Percentiles rank a stretch among this genome's conserved stretches.
phyloP scores from a whole-genome alignment of 495 filamentous ascomycete genomes.

The Penicillium ochrochloron region DNA sequence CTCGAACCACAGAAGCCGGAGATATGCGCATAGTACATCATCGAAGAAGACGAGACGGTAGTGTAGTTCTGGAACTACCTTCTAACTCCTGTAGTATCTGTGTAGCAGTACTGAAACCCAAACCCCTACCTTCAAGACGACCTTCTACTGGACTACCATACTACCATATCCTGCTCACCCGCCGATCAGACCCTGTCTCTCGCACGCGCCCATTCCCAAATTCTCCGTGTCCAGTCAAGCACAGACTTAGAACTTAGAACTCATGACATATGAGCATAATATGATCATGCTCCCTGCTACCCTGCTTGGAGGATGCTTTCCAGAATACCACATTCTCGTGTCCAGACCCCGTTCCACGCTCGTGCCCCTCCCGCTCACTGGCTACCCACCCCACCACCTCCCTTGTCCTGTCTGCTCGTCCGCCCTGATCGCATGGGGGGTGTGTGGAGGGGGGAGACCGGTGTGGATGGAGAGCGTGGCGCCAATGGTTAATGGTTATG shows the following conservation, averaged over 20 bases:
- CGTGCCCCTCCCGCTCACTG: conserved; percentile 7
- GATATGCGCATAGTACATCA: neutral
- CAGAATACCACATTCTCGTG: conserved; percentile 13
- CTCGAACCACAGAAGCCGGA: neutral
- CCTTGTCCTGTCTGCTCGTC: neutral
- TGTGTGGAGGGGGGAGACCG: neutral
- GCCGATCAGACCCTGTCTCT: conserved; percentile 1
- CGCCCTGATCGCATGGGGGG: neutral
- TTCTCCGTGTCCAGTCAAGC: neutral
- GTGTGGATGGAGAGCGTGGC: neutral
- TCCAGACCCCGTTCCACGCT: conserved; percentile 16
- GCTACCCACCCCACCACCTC: neutral
- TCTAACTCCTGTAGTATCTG: too few relatives aligned
- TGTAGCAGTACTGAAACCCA: too few relatives aligned
- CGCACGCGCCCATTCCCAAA: neutral
- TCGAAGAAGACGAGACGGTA: neutral
- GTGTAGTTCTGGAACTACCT: too few relatives aligned
- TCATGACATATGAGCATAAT: conserved; percentile 6
- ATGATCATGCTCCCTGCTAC: neutral
- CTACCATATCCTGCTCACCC: neutral
- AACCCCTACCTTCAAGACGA: neutral
- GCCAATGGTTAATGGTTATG: too few relatives aligned
- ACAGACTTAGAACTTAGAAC: neutral
- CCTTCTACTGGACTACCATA: too few relatives aligned
- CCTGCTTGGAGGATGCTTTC: neutral